A percentile compares a stretch with the other conserved stretches of the same genome.
phyloP scores from a whole-genome alignment of 2,329 filamentous ascomycete species.

The Thelonectria discophora region DNA sequence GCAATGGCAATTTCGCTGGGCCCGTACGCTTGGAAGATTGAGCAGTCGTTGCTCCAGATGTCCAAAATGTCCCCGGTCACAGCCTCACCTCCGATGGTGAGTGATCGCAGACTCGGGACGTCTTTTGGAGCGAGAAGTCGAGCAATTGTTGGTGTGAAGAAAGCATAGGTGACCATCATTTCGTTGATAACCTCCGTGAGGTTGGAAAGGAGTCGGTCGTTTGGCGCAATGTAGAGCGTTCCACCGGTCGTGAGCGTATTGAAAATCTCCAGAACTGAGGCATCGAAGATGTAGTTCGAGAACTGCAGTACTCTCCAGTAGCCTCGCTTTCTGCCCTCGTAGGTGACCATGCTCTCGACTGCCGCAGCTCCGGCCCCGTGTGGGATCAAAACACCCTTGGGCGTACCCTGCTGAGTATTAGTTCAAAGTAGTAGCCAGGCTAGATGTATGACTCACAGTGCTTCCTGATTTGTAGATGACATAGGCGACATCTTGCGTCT shows the following conservation, averaged over 20 bases:
- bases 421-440: background rate
- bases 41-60: slow-evolving; percentile 20
- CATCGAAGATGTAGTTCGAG: slow-evolving; percentile 24
- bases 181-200: slow-evolving; percentile 14
- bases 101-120: slow-evolving; percentile 24
- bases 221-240: slow-evolving; percentile 19
- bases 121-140: slow-evolving; percentile 25
- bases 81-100: slow-evolving; percentile 28
- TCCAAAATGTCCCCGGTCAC: slow-evolving; percentile 23
- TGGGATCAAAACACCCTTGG: slow-evolving; percentile 32
- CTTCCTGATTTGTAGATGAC: slow-evolving; percentile 23
- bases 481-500: slow-evolving; percentile 13
- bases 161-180: slow-evolving; percentile 16
- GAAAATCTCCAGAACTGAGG: slow-evolving; percentile 23
- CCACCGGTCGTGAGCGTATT: slow-evolving; percentile 21
- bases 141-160: slow-evolving; percentile 33
- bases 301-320: slow-evolving; percentile 20
- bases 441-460: background rate
- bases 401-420: background rate
- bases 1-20: slow-evolving; percentile 29
- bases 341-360: slow-evolving; percentile 28
- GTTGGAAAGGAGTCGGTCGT: slow-evolving; percentile 3
- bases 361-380: slow-evolving; percentile 30
- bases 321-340: slow-evolving; percentile 19
- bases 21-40: slow-evolving; percentile 28